Evolutionary conservation across 495 filamentous ascomycete species (phyloP).

Genomic region (Zalerion maritima): DNA sequence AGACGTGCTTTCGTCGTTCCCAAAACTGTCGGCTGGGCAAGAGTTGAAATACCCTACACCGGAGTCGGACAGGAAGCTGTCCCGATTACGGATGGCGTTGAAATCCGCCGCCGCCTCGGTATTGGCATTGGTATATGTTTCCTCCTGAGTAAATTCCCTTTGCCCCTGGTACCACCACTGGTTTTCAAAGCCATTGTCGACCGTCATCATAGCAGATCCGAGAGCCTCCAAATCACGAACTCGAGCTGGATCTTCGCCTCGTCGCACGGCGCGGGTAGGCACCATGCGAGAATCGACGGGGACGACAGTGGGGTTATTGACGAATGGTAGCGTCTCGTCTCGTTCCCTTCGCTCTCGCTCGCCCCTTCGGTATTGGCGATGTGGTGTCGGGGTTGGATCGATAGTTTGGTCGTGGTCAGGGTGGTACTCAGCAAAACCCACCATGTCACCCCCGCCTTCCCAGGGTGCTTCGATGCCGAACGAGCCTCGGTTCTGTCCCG

Average conservation of each 20-base stretch:
- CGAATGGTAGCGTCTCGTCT: slow-evolving; percentile 4
- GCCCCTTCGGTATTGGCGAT: slow-evolving; percentile 9
- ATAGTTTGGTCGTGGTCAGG: slow-evolving; percentile 8
- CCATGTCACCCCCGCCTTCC: slow-evolving; percentile 31
- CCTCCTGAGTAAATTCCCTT: slow-evolving; percentile 15
- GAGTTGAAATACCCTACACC: no score
- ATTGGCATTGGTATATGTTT: no score
- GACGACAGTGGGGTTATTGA: slow-evolving; percentile 7
- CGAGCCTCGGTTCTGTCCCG: slow-evolving; percentile 24
- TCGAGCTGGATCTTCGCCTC: slow-evolving; percentile 12
- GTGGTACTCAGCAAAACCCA: slow-evolving; percentile 14
- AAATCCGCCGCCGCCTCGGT: no score
- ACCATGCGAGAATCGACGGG: not conserved
- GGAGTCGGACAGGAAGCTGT: no score
- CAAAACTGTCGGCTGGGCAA: no score
- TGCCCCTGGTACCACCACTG: slow-evolving; percentile 35
- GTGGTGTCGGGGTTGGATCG: slow-evolving; percentile 10
- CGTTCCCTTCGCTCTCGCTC: slow-evolving; percentile 5
- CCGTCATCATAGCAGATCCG: slow-evolving; percentile 39
- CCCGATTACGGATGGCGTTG: no score
- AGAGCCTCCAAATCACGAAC: slow-evolving; percentile 30
- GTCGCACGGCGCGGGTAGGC: slow-evolving; percentile 5
- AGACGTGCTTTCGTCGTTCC: no score
- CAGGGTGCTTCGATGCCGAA: slow-evolving; percentile 27
- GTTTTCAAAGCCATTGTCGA: slow-evolving; percentile 38